Evolutionary conservation across 352 stramenopile genomes (phyloP), one percentile per base, ranked within the genome.

Genomic region (Pythium oligandrum): DNA sequence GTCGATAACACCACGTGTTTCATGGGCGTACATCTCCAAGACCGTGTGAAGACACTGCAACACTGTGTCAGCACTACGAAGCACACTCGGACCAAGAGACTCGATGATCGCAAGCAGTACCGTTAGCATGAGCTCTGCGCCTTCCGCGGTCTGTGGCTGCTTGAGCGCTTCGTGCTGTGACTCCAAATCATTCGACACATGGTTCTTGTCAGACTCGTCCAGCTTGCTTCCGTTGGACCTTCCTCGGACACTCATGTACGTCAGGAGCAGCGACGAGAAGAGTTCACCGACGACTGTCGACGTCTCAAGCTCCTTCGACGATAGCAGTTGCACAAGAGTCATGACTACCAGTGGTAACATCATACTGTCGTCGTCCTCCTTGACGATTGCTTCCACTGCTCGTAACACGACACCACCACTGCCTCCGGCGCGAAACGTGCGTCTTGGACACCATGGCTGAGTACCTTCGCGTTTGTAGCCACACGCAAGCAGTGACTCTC

Each of bases 101-200:
- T 92, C 77, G 40, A 88, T 94, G 43, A 94, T 71, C 1, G 70
- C 58, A 35, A 94, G 57, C 30, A 94, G 59, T 39, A 92, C 58
- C 33, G 71, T 73, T 49, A 91, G 34, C 10, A 86, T 65, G 52
- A 87, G 72, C 45, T 90, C 78, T 0, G 85, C 51, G 9, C 75
- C 68, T 33, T 65, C 46, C 2, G 53, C 55, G 35, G 76, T 70
- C 4, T 51, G 55, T 6, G 77, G 71, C 0, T 26, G 49, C 54
- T 74, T 86, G 3, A 63, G 30, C 3, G 44, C 8, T 12, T 63
- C 50, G 36, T 63, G 59, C 11, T 12, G 11, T 35, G 7, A 4
- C 34, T 43, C 12, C 30, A 2, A 10, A 4, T 37, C 44, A n/a
- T 34, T 46, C 17, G 17, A 26, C 0, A 26, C 17, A 26, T 26